A percentile compares a stretch with the other conserved stretches of the same genome.
Evolutionary conservation across 2,329 filamentous ascomycete genomes (phyloP).

Genomic region (Talaromyces atroroseus): DNA sequence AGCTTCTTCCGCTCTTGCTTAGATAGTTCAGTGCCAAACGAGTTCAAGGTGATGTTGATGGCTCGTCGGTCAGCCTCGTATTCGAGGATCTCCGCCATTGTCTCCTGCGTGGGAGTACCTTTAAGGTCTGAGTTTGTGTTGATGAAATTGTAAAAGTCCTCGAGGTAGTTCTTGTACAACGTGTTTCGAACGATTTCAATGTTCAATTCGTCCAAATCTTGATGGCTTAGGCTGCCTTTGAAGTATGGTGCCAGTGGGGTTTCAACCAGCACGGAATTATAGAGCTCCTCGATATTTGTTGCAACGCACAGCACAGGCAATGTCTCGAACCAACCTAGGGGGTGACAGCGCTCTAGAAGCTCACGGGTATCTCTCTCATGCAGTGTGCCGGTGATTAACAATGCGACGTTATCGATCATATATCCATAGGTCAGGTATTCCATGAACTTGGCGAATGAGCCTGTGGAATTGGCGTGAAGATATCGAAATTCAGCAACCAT

Average conservation of each 20-base stretch:
- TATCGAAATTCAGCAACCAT: constrained; percentile 97
- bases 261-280: constrained; percentile 96
- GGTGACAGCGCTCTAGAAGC: constrained; percentile 90
- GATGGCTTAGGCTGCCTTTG: constrained; percentile 91
- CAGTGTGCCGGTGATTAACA: constrained; percentile 94
- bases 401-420: constrained; percentile 99
- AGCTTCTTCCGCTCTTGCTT: constrained; percentile 94
- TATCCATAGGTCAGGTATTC: constrained; percentile 98
- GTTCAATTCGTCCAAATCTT: constrained; percentile 96
- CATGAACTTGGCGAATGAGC: constrained; percentile 89
- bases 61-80: constrained; percentile 95
- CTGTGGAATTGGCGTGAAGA: constrained; percentile 86
- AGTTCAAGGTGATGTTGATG: constrained; percentile 99
- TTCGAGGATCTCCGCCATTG: constrained; percentile 93
- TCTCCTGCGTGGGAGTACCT: constrained; percentile 82
- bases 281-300: constrained; percentile 96
- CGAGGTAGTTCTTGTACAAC: constrained; percentile 98
- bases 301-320: constrained; percentile 97
- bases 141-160: constrained; percentile 94
- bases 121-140: constrained; percentile 81
- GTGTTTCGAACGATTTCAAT: constrained; percentile 99
- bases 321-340: constrained; percentile 97
- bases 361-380: constrained; percentile 97
- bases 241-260: constrained; percentile 95
- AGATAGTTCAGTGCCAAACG: constrained; percentile 90